A percentile compares a stretch with the other conserved stretches of the same genome.
Evolutionary conservation across 805 yeast genomes (phyloP).

Genomic region (Candida maesae): DNA sequence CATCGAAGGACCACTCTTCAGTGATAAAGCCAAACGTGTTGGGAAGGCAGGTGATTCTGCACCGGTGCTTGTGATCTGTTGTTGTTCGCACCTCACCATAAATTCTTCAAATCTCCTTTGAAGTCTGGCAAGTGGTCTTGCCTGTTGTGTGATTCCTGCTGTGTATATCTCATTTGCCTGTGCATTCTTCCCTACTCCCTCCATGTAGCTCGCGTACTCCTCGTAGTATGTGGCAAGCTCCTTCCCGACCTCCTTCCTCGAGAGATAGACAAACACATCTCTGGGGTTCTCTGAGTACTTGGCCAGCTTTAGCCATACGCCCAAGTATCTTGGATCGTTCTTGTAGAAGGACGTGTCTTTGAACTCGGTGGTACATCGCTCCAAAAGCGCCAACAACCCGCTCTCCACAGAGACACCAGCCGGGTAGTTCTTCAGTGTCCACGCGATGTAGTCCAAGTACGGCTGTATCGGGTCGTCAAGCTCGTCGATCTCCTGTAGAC

Average conservation of each 20-base stretch:
- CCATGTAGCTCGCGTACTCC: conserved; percentile 65
- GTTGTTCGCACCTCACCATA: conserved; percentile 32
- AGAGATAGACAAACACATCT: conserved; percentile 67
- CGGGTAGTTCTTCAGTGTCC: conserved; percentile 64
- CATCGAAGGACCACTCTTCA: conserved; percentile 33
- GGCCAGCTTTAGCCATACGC: conserved; percentile 78
- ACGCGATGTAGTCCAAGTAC: conserved; percentile 67
- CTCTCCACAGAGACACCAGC: conserved; percentile 59
- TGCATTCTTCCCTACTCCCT: conserved; percentile 38
- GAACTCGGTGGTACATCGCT: conserved; percentile 67
- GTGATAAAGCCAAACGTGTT: conserved; percentile 32
- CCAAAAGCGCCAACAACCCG: conserved; percentile 62
- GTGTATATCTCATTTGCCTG: conserved; percentile 61
- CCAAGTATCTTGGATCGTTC: conserved; percentile 78
- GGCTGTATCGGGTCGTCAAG: conserved; percentile 82
- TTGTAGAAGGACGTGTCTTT: conserved; percentile 63
- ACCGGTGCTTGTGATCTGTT: conserved; percentile 21
- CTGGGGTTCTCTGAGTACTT: conserved; percentile 63
- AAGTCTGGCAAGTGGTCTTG: conserved; percentile 60
- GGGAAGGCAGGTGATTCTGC: conserved; percentile 36
- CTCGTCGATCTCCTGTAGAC: conserved; percentile 49
- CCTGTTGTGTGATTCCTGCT: conserved; percentile 53
- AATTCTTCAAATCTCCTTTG: conserved; percentile 42
- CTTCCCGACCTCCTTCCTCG: conserved; percentile 66
- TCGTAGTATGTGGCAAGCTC: conserved; percentile 72